Conservation (phyloP, 768 basidiomycete genomes). For the Russula sp. region DNA sequence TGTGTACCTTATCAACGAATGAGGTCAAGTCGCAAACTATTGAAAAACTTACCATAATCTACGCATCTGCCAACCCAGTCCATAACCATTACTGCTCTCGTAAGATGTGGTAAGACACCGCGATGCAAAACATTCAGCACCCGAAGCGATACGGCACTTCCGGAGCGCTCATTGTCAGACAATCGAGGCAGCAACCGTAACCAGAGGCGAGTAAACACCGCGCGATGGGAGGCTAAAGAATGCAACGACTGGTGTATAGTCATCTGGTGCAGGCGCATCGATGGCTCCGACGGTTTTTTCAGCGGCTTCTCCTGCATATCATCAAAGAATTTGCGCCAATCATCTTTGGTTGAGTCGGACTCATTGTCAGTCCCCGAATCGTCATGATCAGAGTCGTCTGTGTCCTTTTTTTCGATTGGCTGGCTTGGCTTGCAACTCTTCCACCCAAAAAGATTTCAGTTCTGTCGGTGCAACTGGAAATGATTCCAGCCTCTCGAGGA, state of each 20-base stretch:
- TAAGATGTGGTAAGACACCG: conserved; percentile 79
- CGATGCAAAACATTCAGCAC: conserved; percentile 78
- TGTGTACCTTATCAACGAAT: conserved; percentile 33
- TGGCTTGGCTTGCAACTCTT: conserved; percentile 60
- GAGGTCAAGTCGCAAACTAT: conserved; percentile 8
- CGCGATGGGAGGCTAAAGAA: conserved; percentile 70
- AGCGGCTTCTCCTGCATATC: conserved; percentile 44
- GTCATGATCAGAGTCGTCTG: conserved; percentile 17
- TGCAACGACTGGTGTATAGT: conserved; percentile 77
- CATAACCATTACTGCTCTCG: conserved; percentile 76
- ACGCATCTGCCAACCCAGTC: conserved; percentile 88
- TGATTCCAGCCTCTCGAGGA: conserved; percentile 64
- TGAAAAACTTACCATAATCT: conserved; percentile 59
- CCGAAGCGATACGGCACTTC: conserved; percentile 48
- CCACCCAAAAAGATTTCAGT: conserved; percentile 76
- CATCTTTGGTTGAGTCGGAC: conserved; percentile 45
- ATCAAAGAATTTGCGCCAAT: conserved; percentile 87
- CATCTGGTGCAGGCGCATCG: conserved; percentile 56
- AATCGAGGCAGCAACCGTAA: conserved; percentile 64
- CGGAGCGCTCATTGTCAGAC: conserved; percentile 38
- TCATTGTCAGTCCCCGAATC: conserved; percentile 37
- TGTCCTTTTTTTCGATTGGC: conserved; percentile 42
- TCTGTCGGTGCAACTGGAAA: conserved; percentile 72
- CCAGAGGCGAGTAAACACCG: conserved; percentile 83
- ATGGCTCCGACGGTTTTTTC: conserved; percentile 40